Conservation (phyloP, 179 eudicot species). For the Monotropa hypopitys region DNA sequence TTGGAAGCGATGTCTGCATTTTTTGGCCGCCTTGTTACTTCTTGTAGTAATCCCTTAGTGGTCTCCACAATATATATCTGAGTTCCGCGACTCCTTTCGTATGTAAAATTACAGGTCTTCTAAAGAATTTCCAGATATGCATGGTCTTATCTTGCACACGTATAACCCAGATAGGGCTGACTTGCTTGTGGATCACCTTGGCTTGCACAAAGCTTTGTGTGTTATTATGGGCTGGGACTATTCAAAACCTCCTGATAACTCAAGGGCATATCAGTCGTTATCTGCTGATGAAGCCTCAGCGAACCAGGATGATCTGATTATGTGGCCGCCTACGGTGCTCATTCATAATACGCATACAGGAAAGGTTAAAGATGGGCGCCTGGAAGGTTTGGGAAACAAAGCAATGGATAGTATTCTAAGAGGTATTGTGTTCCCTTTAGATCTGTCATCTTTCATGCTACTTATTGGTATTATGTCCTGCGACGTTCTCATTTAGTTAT, state of each 20-base stretch:
- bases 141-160: constrained; percentile 74
- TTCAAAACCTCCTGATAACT: constrained; percentile 68
- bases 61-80: constrained; percentile 19
- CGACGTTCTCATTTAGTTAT: not conserved
- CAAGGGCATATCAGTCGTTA: constrained; percentile 57
- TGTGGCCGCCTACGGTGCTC: constrained; percentile 92
- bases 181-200: constrained; percentile 73
- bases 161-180: constrained; percentile 67
- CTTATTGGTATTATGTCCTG: not conserved
- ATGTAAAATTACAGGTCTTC: constrained; percentile 81
- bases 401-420: constrained; percentile 75
- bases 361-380: constrained; percentile 79
- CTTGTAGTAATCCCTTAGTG: constrained; percentile 4
- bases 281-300: constrained; percentile 72
- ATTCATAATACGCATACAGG: constrained; percentile 77
- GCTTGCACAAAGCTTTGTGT: constrained; percentile 91
- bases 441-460: constrained; percentile 11
- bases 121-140: constrained; percentile 78
- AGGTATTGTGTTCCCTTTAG: constrained; percentile 46
- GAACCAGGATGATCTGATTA: constrained; percentile 67
- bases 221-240: constrained; percentile 92
- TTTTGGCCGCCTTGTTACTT: constrained; percentile 7
- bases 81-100: constrained; percentile 34
- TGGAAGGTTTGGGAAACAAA: constrained; percentile 96
- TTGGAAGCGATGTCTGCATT: not conserved